Base-by-base conservation (phyloP, 192 early-diverging fungal species). In the Entophlyctis luteolus region DNA sequence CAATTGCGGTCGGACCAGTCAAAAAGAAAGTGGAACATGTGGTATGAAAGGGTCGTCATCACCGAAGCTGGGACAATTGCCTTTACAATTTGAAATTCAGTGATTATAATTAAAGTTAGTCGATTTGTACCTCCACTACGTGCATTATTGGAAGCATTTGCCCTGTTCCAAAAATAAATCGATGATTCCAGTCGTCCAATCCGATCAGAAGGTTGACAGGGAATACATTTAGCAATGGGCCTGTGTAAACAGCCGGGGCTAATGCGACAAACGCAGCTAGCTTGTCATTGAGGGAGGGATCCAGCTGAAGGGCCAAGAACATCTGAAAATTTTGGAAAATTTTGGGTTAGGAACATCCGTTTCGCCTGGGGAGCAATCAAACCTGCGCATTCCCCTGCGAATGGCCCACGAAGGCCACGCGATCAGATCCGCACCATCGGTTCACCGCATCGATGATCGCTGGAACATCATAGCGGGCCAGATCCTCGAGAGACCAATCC, bases 1-100 rank as follows among this genome's bases (percentile, higher is more conserved):
- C 80, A 82, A 48, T 82, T 74, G 31, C 42, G 48, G 48, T 82
- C 72, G 14, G 42, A 10, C 81, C 81, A 83, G 28, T 55, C 53
- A 48, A 83, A 83, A 16, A 83, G 60, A 42, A 77, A 83, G 10
- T 75, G 67, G 49, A 82, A 83, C 67, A 83, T 72, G 50, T 73
- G 75, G 65, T 79, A 83, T 14, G 72, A 75, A 18, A 83, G 58
- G 4, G 52, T 31, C 23, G 54, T 55, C 33, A 83, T 78, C 23
- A 80, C 20, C 0, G 18, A 2, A 0, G 74, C 46, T 4, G 75
- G 66, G 50, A 81, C 29, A 10, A 68, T 48, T 32, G 35, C 5
- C 34, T 75, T 68, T 6, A 28, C n/a, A n/a, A n/a, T n/a, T n/a
- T n/a, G n/a, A n/a, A n/a, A n/a, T n/a, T n/a, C n/a, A n/a, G n/a